phyloP scores from a whole-genome alignment of 2,329 filamentous ascomycete genomes.

The Pseudopithomyces maydicus region DNA sequence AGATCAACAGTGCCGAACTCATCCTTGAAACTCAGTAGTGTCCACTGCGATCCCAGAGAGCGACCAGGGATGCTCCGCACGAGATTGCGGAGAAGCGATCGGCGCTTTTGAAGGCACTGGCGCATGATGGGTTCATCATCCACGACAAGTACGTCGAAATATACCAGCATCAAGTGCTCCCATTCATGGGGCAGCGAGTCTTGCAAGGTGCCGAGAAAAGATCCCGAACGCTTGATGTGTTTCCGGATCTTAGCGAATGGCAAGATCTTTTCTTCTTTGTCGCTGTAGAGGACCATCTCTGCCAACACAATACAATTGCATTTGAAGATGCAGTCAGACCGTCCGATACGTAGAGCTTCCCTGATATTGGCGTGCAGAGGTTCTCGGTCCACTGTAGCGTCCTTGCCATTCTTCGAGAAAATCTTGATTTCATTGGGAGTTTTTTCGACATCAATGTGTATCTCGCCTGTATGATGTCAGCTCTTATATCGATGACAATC shows the following conservation, averaged over 20 bases:
- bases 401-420: constrained; percentile 91
- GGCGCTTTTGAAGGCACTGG: constrained; percentile 63
- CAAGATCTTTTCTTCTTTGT: constrained; percentile 67
- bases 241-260: constrained; percentile 84
- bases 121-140: constrained; percentile 60
- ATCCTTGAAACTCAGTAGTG: constrained; percentile 67
- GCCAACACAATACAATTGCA: constrained; percentile 79
- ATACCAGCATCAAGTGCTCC: constrained; percentile 65
- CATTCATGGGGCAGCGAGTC: constrained; percentile 66
- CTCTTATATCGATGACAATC: not conserved
- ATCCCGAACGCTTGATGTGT: constrained; percentile 75
- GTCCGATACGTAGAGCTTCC: constrained; percentile 67
- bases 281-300: constrained; percentile 79
- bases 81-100: constrained; percentile 63
- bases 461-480: constrained; percentile 55
- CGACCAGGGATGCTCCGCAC: constrained; percentile 62
- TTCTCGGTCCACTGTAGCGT: constrained; percentile 75
- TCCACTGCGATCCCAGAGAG: constrained; percentile 69
- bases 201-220: constrained; percentile 67
- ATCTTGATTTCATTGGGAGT: constrained; percentile 68
- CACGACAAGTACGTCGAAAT: constrained; percentile 64
- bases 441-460: constrained; percentile 74
- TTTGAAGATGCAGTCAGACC: constrained; percentile 62
- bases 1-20: constrained; percentile 37
- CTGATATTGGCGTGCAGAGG: constrained; percentile 66